A percentile compares a stretch with the other conserved stretches of the same genome.
These are phyloP conservation scores for Beta macrorhiza DNA, from an alignment of 179 eudicot genomes.

Conservation along the genomic window DNA sequence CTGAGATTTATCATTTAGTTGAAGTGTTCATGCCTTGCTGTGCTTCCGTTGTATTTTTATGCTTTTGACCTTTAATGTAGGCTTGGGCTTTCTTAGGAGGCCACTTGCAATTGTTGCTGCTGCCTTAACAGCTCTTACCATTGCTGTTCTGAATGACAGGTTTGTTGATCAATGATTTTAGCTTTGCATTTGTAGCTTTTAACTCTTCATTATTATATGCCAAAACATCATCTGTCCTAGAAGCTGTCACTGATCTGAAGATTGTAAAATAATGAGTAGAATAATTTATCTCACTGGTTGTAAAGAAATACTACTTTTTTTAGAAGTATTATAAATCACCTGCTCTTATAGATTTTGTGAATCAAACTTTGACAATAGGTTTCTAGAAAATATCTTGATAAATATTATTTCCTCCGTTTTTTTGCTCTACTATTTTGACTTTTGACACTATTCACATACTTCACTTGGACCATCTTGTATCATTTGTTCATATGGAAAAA, in stretches of 20 bases:
- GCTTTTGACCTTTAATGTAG: conserved; percentile 33
- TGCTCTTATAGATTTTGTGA: too few species aligned
- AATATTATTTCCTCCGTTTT: too few species aligned
- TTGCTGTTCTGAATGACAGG: conserved; percentile 96
- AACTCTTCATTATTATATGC: not conserved
- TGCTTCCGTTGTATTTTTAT: conserved; percentile 4
- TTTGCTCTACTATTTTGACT: too few species aligned
- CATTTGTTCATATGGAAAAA: too few species aligned
- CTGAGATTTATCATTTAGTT: not conserved
- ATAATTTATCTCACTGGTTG: too few species aligned
- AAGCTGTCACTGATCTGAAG: not conserved
- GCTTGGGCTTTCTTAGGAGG: conserved; percentile 79
- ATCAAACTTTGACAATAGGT: too few species aligned
- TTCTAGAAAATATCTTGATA: too few species aligned
- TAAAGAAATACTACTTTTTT: too few species aligned
- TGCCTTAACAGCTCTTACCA: conserved; percentile 61
- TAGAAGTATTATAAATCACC: too few species aligned
- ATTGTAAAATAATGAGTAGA: not conserved
- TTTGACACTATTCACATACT: too few species aligned
- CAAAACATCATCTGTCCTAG: not conserved
- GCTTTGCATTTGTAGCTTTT: not conserved
- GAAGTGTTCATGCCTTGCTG: not conserved
- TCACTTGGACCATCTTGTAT: too few species aligned
- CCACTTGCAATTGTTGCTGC: conserved; percentile 93
- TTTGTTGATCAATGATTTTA: conserved; percentile 19